Evolutionary conservation across 345 rosid species (phyloP), one percentile per base, ranked within the genome.

Genomic region (Salix viminalis): DNA sequence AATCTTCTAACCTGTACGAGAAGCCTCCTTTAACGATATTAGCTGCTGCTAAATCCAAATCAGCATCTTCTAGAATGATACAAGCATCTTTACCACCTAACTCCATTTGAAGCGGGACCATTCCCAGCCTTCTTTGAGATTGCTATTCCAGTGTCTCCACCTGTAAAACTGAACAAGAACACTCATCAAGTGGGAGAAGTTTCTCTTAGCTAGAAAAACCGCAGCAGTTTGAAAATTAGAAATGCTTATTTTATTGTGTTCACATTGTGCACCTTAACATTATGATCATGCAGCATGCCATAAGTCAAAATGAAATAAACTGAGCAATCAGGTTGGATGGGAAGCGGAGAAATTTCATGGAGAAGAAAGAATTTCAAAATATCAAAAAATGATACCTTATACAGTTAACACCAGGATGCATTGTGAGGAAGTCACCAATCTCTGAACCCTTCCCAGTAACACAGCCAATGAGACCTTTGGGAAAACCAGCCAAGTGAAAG

Each of bases 81-180:
- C 99, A 95, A 23, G 99, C 98, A 81, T 95, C 99, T 86, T 95
- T 95, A 23, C 98, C 99, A 72, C 99, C 99, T 72, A 95, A 80
- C 74, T 95, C 99, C 99, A 93, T 95, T 87, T 95, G 99, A 75
- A 95, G 97, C 70, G 99, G 98, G 73, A 95, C 80, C 99, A 93
- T 95, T 95, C 71, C 97, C 93, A 0, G 98, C 98, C 85, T 93
- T 95, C 81, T 93, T 95, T 2, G 99, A 95, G 78, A 95, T 91
- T 6, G 97, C 87, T 32, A 93, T 82, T 21, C 99, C 98, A 5
- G 99, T 95, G 81, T 93, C 99, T 79, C 99, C 98, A 1, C 99
- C 99, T 0, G 99, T 95, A 83, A 95, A 95, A 87, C 99, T 95
- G 88, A 71, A 8, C 39, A 58, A 44, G 24, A 30, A 10, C 46